Evolutionary conservation across 2,329 filamentous ascomycete genomes (phyloP), one percentile per base, ranked within the genome.

Genomic region (Whalleya microplaca): DNA sequence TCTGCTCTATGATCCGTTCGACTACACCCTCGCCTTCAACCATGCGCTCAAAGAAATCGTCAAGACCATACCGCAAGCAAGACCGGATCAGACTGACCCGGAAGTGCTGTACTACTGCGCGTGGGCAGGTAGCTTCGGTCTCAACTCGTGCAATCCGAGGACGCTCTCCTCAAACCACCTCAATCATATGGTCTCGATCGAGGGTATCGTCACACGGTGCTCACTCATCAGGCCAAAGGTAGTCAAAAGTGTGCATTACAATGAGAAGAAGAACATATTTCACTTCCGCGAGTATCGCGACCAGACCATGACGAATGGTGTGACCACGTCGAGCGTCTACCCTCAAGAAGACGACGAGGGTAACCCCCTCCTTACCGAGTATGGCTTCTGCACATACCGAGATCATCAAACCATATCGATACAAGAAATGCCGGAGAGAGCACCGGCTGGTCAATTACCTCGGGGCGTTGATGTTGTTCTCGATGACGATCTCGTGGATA

Each of bases 321-420:
- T 90, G 29, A 92, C 91, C 12, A 97, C 90, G 62, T 89, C 91
- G 43, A 96, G 92, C 68, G 92, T 97, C 9, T 98, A 98, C 71
- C 94, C 94, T 4, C 92, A 93, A 64, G 90, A 96, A 70, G 94
- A 98, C 70, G 92, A 94, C 42, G 87, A 96, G 9, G 92, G 93
- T 59, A 96, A 98, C 70, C 90, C 94, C 2, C 82, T 99, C 19
- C 85, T 92, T 56, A 99, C 95, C 2, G 95, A 99, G 72, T 99
- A 98, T 72, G 95, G 95, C 21, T 94, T 96, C 77, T 96, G 89
- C 73, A 95, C 90, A 48, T 99, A 97, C 76, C 85, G 94, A 70
- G 95, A 99, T 72, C 95, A 99, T 72, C 95, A 99, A 74, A 96
- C 91, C 16, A 92, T 99, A 58, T 97, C 94, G 0, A 97, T 99